Conservation (phyloP, 2,329 filamentous ascomycete species). For the Calonectria ilicicola region DNA sequence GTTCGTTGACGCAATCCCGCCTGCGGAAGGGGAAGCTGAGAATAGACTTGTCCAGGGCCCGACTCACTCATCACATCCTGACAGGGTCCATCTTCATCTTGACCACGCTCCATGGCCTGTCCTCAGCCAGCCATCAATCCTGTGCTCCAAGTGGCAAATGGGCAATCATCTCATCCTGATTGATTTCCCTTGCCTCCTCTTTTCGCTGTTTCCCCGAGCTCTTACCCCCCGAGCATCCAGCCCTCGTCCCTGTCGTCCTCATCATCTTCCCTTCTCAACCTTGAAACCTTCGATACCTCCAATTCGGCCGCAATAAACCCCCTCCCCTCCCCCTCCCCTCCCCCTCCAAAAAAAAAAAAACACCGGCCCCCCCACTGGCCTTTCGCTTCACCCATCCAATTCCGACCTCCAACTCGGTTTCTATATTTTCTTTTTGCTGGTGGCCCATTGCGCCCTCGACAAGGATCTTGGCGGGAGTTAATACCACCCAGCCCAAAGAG, state of each 20-base stretch:
- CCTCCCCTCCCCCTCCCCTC: slow-evolving; percentile 19
- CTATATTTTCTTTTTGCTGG: slow-evolving; percentile 10
- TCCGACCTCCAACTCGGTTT: slow-evolving; percentile 11
- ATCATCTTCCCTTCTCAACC: slow-evolving; percentile 12
- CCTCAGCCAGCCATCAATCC: background rate
- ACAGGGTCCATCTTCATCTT: background rate
- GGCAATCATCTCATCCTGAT: slow-evolving; percentile 21
- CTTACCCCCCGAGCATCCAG: slow-evolving; percentile 27
- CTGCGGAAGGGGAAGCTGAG: background rate
- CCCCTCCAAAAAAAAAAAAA: too few species aligned
- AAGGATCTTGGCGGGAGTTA: slow-evolving; percentile 27
- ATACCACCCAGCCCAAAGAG: slow-evolving; percentile 30
- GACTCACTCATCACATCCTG: background rate
- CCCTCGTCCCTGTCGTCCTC: slow-evolving; percentile 21
- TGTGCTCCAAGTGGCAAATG: slow-evolving; percentile 16
- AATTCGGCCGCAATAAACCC: slow-evolving; percentile 22
- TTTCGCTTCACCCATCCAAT: slow-evolving; percentile 10
- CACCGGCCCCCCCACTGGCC: background rate
- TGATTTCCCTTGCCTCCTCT: slow-evolving; percentile 38
- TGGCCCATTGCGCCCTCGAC: slow-evolving; percentile 19
- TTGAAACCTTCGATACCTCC: slow-evolving; percentile 18
- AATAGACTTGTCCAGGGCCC: background rate
- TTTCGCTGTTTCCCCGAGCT: slow-evolving; percentile 24
- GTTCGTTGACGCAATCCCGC: slow-evolving; percentile 23
- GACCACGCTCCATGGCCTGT: background rate